phyloP scores from a whole-genome alignment of 306 rosid species.

The Quercus dentata region DNA sequence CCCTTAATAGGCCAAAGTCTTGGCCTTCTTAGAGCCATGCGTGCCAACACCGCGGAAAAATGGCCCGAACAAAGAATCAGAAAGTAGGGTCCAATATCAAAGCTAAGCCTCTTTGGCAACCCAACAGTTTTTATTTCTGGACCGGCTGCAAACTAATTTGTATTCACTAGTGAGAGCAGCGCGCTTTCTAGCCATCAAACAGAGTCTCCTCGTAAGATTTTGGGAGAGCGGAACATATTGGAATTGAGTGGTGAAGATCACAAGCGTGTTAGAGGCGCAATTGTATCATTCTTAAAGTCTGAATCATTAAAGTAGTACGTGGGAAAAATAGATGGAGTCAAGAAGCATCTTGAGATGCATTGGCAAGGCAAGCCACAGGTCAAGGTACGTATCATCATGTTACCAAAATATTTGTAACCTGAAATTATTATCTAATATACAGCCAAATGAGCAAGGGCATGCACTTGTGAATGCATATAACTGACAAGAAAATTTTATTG shows the following conservation, averaged over 20 bases:
- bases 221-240: slow-evolving; percentile 30
- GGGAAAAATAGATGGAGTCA: slow-evolving; percentile 44
- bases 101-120: slow-evolving; percentile 48
- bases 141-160: slow-evolving; percentile 40
- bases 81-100: slow-evolving; percentile 41
- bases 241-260: slow-evolving; percentile 34
- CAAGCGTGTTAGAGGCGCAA: slow-evolving; percentile 37
- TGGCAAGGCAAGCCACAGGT: slow-evolving; percentile 41
- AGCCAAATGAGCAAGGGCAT: too few relatives aligned
- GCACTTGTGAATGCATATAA: too few relatives aligned
- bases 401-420: too few relatives aligned
- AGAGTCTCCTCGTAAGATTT: slow-evolving; percentile 20
- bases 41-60: slow-evolving; percentile 58
- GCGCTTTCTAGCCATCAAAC: slow-evolving; percentile 21
- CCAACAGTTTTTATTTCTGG: slow-evolving; percentile 44
- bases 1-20: slow-evolving; percentile 71
- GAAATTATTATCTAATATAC: too few relatives aligned
- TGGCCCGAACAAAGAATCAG: slow-evolving; percentile 41
- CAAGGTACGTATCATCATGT: slow-evolving; percentile 3
- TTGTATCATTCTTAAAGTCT: slow-evolving; percentile 45
- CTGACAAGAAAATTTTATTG: too few relatives aligned
- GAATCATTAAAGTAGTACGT: slow-evolving; percentile 42
- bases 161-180: slow-evolving; percentile 20
- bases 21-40: slow-evolving; percentile 51
- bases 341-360: slow-evolving; percentile 34